Evolutionary conservation across 2,329 filamentous ascomycete species (phyloP).

Genomic region (Alternaria infectoria): DNA sequence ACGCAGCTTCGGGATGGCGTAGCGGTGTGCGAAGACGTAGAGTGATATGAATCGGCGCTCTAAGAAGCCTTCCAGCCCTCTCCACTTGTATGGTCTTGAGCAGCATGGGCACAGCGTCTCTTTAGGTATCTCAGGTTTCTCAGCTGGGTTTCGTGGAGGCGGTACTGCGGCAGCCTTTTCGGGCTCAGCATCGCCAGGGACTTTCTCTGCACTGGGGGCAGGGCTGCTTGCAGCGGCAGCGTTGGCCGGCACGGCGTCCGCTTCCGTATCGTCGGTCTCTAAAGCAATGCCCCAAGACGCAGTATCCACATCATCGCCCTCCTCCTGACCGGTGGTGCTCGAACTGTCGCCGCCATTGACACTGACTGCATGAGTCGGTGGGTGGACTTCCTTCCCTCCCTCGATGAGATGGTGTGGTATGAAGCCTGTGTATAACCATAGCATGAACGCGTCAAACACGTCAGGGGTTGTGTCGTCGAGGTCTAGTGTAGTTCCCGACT

Average conservation of each 20-base stretch:
- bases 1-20: conserved; percentile 41
- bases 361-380: conserved; percentile 36
- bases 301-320: conserved; percentile 42
- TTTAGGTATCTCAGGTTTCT: conserved; percentile 44
- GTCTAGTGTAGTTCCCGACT: conserved; percentile 32
- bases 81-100: conserved; percentile 45
- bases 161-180: conserved; percentile 28
- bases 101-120: conserved; percentile 46
- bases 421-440: conserved; percentile 47
- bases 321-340: conserved; percentile 21
- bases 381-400: conserved; percentile 40
- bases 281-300: conserved; percentile 45
- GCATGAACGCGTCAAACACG: conserved; percentile 48
- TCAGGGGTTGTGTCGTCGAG: conserved; percentile 44
- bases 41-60: conserved; percentile 45
- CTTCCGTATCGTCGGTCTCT: conserved; percentile 36
- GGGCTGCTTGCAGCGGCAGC: conserved; percentile 16
- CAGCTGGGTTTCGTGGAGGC: conserved; percentile 37
- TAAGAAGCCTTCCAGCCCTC: conserved; percentile 45
- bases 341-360: conserved; percentile 24
- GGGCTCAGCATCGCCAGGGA: conserved; percentile 37
- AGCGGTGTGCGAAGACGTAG: conserved; percentile 43
- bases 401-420: conserved; percentile 47
- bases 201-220: conserved; percentile 35
- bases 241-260: conserved; percentile 12